phyloP scores from a whole-genome alignment of 1,284 basidiomycete species.

The Kwoniella shivajii region DNA sequence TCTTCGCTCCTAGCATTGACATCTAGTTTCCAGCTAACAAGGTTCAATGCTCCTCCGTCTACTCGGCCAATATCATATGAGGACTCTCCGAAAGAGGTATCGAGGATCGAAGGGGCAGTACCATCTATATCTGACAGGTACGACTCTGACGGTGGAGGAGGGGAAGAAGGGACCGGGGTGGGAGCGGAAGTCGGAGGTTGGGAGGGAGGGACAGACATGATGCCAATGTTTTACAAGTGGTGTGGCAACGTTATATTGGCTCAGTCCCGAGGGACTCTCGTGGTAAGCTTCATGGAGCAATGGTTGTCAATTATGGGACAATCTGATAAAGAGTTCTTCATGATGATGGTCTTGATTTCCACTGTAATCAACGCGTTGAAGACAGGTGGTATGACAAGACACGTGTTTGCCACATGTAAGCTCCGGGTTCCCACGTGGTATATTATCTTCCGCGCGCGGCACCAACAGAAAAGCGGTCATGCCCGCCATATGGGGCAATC shows the following conservation, averaged over 20 bases:
- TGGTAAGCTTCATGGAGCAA: background rate
- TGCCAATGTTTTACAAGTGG: background rate
- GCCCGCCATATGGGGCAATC: no score
- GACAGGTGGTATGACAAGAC: no score
- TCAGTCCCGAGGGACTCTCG: background rate
- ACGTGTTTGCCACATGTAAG: no score
- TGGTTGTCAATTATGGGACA: no score
- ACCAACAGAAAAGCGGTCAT: no score
- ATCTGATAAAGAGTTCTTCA: no score
- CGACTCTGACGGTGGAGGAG: conserved; percentile 48
- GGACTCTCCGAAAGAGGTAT: conserved; percentile 34
- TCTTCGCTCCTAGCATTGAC: conserved; percentile 39
- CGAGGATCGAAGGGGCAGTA: conserved; percentile 45
- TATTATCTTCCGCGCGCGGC: no score
- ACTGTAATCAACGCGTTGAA: no score
- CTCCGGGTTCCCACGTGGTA: no score
- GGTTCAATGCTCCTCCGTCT: conserved; percentile 43
- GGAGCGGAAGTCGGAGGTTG: conserved; percentile 23
- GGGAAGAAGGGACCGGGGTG: conserved; percentile 42
- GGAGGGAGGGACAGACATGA: conserved; percentile 32
- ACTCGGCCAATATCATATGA: conserved; percentile 30
- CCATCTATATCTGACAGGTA: conserved; percentile 50
- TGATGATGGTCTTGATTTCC: no score
- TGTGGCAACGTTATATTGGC: background rate
- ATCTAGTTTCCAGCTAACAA: conserved; percentile 51